Evolutionary conservation across 2,329 filamentous ascomycete genomes (phyloP).

Genomic region (Aspergillus felis): DNA sequence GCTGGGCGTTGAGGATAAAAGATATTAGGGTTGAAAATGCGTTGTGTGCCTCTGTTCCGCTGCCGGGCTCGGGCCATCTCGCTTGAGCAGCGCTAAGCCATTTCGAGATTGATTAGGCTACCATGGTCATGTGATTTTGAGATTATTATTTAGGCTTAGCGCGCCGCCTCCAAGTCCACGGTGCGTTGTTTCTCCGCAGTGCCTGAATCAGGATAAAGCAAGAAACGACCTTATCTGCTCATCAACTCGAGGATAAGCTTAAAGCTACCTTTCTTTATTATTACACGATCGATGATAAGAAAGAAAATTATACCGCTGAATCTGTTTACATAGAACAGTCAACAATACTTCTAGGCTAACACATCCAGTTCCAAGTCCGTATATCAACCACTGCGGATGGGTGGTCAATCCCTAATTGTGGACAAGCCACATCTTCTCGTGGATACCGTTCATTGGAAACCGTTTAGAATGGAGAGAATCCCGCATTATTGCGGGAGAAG

Average conservation of each 20-base stretch:
- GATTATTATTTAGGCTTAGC: not conserved
- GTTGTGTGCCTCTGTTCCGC: slow-evolving; percentile 29
- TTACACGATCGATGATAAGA: not conserved
- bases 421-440: no score
- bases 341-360: not conserved
- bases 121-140: slow-evolving; percentile 10
- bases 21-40: slow-evolving; percentile 30
- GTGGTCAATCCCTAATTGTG: not conserved
- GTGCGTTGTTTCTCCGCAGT: slow-evolving; percentile 8
- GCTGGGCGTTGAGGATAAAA: slow-evolving; percentile 30
- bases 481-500: no score
- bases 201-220: not conserved
- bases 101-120: slow-evolving; percentile 8
- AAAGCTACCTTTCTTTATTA: not conserved
- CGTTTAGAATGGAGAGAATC: no score
- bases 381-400: not conserved
- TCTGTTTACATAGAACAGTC: not conserved
- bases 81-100: slow-evolving; percentile 27
- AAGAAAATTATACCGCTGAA: not conserved
- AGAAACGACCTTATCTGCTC: not conserved
- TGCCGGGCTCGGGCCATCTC: slow-evolving; percentile 28
- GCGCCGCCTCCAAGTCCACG: slow-evolving; percentile 1
- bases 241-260: not conserved
- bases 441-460: no score
- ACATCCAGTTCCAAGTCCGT: not conserved